Evolutionary conservation across 495 filamentous ascomycete genomes (phyloP).

Genomic region (Cercophora scortea): DNA sequence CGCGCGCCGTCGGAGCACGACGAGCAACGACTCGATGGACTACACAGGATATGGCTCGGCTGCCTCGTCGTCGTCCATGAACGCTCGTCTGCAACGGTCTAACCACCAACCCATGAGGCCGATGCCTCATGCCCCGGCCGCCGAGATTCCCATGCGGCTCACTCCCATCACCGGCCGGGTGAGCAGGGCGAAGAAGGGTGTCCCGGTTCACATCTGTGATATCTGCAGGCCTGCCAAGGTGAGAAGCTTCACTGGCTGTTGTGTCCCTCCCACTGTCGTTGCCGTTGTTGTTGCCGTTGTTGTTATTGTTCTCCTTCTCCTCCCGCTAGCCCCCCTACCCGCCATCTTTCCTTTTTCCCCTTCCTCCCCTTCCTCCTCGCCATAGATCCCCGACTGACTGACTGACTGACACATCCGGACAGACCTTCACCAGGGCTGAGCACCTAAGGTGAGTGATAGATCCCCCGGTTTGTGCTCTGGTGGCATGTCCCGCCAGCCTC

Average conservation of each 20-base stretch:
- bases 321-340: neutral
- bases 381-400: constrained; percentile 4
- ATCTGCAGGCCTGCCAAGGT: constrained; percentile 58
- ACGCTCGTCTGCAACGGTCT: constrained; percentile 7
- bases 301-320: too few species aligned
- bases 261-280: too few species aligned
- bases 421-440: constrained; percentile 81
- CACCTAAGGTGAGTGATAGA: constrained; percentile 58
- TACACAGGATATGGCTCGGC: constrained; percentile 27
- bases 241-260: constrained; percentile 1
- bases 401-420: constrained; percentile 9
- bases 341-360: neutral
- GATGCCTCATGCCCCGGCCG: constrained; percentile 20
- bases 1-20: constrained; percentile 31
- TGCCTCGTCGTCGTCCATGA: constrained; percentile 24
- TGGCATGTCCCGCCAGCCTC: neutral
- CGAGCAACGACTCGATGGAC: constrained; percentile 42
- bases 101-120: constrained; percentile 24
- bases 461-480: too few species aligned
- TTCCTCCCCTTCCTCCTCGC: neutral
- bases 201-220: constrained; percentile 69
- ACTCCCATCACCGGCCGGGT: constrained; percentile 71
- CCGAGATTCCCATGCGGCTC: constrained; percentile 40
- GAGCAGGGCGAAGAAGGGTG: constrained; percentile 77
- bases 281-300: too few species aligned